A percentile compares a stretch with the other conserved stretches of the same genome.
phyloP scores from a whole-genome alignment of 2,329 filamentous ascomycete genomes.

The Botrytis medusae region DNA sequence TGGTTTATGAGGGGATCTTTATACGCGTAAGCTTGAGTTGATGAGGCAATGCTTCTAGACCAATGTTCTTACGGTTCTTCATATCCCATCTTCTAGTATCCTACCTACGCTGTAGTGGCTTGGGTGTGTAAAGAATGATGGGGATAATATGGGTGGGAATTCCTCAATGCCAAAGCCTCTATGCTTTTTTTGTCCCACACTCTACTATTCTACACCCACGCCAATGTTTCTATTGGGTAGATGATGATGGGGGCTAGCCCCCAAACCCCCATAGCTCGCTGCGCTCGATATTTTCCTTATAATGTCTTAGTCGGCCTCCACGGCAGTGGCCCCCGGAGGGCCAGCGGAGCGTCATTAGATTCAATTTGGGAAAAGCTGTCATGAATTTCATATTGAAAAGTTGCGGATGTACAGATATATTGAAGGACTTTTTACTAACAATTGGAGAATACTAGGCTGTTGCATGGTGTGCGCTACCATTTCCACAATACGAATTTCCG shows the following conservation, averaged over 20 bases:
- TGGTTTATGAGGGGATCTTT: background rate
- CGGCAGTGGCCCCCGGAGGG: background rate
- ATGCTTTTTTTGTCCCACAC: background rate
- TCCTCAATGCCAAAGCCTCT: background rate
- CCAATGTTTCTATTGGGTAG: background rate
- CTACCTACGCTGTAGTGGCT: background rate
- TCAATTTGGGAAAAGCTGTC: background rate
- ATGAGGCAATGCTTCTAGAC: background rate
- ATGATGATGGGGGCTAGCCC: background rate
- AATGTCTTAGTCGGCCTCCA: background rate
- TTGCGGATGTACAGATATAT: background rate
- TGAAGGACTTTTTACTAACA: background rate
- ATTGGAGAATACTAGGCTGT: slow-evolving; percentile 48
- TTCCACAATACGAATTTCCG: slow-evolving; percentile 60
- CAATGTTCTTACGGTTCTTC: background rate
- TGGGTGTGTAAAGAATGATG: background rate
- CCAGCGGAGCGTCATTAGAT: background rate
- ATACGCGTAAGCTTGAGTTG: background rate
- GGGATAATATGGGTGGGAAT: background rate
- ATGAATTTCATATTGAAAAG: background rate
- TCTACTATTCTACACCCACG: background rate
- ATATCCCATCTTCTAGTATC: background rate
- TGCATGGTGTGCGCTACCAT: slow-evolving; percentile 64
- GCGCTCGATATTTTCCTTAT: background rate
- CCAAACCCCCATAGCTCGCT: background rate